Evolutionary conservation across 2,329 filamentous ascomycete genomes (phyloP).

Genomic region (Cytospora leucostoma): DNA sequence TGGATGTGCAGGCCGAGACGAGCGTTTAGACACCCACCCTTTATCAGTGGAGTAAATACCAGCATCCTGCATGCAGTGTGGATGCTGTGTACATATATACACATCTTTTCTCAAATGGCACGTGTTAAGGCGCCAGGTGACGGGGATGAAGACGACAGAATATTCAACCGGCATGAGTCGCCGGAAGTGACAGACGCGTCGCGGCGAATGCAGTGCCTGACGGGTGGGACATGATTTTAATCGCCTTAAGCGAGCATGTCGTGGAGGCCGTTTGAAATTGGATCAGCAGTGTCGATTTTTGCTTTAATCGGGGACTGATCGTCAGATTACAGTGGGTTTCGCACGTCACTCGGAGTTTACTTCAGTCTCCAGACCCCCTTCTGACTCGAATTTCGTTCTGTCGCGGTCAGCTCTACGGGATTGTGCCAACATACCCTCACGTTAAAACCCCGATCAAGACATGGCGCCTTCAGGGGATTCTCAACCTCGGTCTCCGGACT

Average conservation of each 20-base stretch:
- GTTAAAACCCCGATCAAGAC: not conserved
- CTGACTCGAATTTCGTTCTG: not conserved
- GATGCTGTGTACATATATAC: not conserved
- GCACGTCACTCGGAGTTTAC: not conserved
- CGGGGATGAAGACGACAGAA: too few species aligned
- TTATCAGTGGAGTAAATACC: not conserved
- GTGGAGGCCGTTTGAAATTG: not conserved
- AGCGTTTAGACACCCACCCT: not conserved
- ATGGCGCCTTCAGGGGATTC: not conserved
- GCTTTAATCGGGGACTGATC: slow-evolving; percentile 2
- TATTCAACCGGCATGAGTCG: not conserved
- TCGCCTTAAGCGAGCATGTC: slow-evolving; percentile 1
- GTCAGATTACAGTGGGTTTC: slow-evolving; percentile 1
- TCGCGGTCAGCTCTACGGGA: not conserved
- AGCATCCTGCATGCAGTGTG: not conserved
- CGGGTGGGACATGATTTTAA: slow-evolving; percentile 1
- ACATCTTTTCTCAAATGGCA: not conserved
- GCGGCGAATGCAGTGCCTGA: not conserved
- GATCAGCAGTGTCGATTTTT: slow-evolving; percentile 1
- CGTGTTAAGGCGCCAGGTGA: not conserved
- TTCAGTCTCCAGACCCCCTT: not conserved
- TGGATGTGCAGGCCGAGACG: not conserved
- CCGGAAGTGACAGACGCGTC: not conserved
- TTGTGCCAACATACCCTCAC: not conserved
- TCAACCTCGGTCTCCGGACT: not conserved